Evolutionary conservation across 306 rosid species (phyloP).

Genomic region (Gastrolobium bilobum): DNA sequence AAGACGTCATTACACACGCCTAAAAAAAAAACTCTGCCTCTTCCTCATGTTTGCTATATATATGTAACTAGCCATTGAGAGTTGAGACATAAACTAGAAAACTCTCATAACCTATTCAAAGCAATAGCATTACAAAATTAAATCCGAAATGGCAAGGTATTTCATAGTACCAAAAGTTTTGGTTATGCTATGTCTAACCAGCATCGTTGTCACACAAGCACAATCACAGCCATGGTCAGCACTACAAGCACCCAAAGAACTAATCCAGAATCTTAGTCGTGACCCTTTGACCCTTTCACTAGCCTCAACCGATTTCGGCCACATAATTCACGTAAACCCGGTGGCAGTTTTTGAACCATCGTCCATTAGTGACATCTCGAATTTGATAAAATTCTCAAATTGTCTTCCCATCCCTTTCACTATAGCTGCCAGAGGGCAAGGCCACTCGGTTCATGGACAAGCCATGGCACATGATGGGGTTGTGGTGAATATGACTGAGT

Average conservation of each 20-base stretch:
- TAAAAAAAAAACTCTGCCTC: background rate
- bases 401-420: constrained; percentile 52
- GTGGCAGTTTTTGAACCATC: constrained; percentile 63
- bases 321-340: constrained; percentile 56
- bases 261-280: constrained; percentile 49
- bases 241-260: constrained; percentile 48
- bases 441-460: constrained; percentile 85
- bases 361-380: constrained; percentile 54
- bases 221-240: constrained; percentile 39
- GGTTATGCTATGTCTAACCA: constrained; percentile 40
- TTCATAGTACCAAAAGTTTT: background rate
- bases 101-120: constrained; percentile 33
- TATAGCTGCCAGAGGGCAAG: constrained; percentile 80
- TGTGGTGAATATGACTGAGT: constrained; percentile 77
- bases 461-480: constrained; percentile 70
- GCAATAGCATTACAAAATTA: constrained; percentile 26
- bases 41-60: constrained; percentile 36
- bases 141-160: constrained; percentile 27
- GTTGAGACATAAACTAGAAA: constrained; percentile 3
- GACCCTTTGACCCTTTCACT: constrained; percentile 54
- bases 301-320: constrained; percentile 81
- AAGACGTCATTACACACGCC: constrained; percentile 20
- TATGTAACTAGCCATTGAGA: constrained; percentile 8
- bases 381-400: constrained; percentile 58
- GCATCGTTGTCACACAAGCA: background rate